Conservation (phyloP, 2,329 filamentous ascomycete genomes). For the Ambrosiella cleistominuta region DNA sequence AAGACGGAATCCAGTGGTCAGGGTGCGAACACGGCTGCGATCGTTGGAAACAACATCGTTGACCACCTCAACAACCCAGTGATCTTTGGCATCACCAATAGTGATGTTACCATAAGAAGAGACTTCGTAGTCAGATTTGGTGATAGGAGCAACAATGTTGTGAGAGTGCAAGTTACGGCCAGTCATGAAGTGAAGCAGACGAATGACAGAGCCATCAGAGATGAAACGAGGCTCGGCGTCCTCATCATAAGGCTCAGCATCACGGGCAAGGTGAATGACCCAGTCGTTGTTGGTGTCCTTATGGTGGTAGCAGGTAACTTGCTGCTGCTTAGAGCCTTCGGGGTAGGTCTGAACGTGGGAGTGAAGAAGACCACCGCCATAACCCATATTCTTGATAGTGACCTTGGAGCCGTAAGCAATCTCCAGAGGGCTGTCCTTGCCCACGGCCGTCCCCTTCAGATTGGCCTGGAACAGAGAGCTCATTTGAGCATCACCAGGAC, state of each 20-base stretch:
- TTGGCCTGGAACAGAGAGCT: constrained; percentile 98
- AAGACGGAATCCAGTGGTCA: constrained; percentile 84
- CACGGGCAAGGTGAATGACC: constrained; percentile 93
- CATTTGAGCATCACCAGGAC: constrained; percentile 98
- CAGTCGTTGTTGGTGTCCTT: constrained; percentile 99
- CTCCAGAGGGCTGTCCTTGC: constrained; percentile 85
- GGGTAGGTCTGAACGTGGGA: constrained; percentile 94
- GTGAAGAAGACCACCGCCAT: constrained; percentile 87
- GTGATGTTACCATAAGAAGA: constrained; percentile 93
- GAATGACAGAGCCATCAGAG: constrained; percentile 59
- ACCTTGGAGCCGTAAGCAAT: constrained; percentile 75
- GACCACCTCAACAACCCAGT: constrained; percentile 88
- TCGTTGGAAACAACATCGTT: constrained; percentile 77
- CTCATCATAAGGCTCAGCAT: constrained; percentile 52
- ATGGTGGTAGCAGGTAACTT: constrained; percentile 98
- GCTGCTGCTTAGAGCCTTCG: constrained; percentile 83
- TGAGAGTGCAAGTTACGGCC: constrained; percentile 96
- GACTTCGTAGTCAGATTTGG: constrained; percentile 81
- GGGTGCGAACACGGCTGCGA: constrained; percentile 66
- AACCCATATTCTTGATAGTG: constrained; percentile 98
- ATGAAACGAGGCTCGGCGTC: constrained; percentile 60
- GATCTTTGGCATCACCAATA: constrained; percentile 90
- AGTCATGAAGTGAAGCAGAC: constrained; percentile 84
- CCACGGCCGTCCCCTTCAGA: constrained; percentile 79
- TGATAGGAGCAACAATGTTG: constrained; percentile 69